A percentile compares a stretch with the other conserved stretches of the same genome.
Evolutionary conservation across 1,284 basidiomycete genomes (phyloP).

Genomic region (Apiotrichum siamense): DNA sequence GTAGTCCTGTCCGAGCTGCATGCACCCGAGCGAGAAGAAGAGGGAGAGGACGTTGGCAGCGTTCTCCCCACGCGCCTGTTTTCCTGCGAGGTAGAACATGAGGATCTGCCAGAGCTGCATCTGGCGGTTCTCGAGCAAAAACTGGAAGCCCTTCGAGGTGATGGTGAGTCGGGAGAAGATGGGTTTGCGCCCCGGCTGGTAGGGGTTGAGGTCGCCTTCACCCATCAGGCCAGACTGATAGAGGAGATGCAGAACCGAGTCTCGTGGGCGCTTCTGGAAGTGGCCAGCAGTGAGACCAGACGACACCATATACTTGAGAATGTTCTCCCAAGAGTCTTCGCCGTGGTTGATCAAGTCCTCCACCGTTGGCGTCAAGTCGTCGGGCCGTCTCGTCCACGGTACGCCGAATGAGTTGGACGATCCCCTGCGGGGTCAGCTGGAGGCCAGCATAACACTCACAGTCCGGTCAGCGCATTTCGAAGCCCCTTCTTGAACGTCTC

Average conservation of each 20-base stretch:
- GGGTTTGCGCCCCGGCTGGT: conserved; percentile 21
- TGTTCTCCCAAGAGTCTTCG: conserved; percentile 93
- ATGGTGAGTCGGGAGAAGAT: conserved; percentile 59
- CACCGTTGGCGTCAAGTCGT: conserved; percentile 47
- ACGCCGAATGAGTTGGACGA: conserved; percentile 87
- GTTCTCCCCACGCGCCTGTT: conserved; percentile 76
- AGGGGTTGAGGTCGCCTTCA: too few species aligned
- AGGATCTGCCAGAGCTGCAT: conserved; percentile 96
- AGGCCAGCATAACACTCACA: conserved; percentile 54
- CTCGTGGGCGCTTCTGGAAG: conserved; percentile 59
- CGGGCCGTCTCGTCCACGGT: conserved; percentile 57
- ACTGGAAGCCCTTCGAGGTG: conserved; percentile 94
- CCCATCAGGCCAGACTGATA: conserved; percentile 83
- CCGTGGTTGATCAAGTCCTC: conserved; percentile 78
- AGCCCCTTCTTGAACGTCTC: conserved; percentile 71
- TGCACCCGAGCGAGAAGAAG: conserved; percentile 90
- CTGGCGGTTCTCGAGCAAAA: conserved; percentile 91
- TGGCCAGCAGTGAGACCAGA: conserved; percentile 58
- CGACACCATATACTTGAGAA: conserved; percentile 97
- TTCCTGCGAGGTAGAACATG: conserved; percentile 62
- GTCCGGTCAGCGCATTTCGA: conserved; percentile 83
- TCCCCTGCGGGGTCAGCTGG: conserved; percentile 55
- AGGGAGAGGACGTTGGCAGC: conserved; percentile 90
- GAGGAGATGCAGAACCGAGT: conserved; percentile 68
- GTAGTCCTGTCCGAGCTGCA: conserved; percentile 92